A percentile compares a stretch with the other conserved stretches of the same genome.
phyloP scores from a whole-genome alignment of 768 basidiomycete species.

The Dacryopinax primogenitus region DNA sequence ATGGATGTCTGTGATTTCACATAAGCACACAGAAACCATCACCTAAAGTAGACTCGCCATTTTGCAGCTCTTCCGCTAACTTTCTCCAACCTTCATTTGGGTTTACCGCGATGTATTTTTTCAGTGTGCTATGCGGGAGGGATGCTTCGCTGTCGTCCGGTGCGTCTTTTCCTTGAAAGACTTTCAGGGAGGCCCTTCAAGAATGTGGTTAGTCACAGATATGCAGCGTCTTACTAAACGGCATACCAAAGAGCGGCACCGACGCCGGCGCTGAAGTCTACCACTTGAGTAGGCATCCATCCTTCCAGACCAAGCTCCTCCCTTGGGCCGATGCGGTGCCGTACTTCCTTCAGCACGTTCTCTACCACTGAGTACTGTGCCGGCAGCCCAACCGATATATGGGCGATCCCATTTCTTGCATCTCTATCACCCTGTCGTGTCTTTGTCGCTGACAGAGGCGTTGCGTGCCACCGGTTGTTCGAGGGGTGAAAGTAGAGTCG shows the following conservation, averaged over 20 bases:
- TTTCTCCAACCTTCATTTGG: conserved; percentile 20
- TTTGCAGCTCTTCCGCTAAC: conserved; percentile 9
- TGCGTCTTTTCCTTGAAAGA: conserved; percentile 37
- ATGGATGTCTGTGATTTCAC: background rate
- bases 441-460: conserved; percentile 29
- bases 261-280: conserved; percentile 77
- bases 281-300: conserved; percentile 37
- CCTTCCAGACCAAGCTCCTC: conserved; percentile 35
- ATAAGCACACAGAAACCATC: conserved; percentile 9
- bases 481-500: conserved; percentile 45
- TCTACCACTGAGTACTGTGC: conserved; percentile 71
- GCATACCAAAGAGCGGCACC: conserved; percentile 74
- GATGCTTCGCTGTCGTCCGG: conserved; percentile 5
- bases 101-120: conserved; percentile 58
- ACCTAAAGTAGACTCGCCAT: background rate
- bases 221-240: background rate
- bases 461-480: conserved; percentile 19
- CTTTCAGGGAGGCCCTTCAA: conserved; percentile 50
- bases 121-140: conserved; percentile 4
- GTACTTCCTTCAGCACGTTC: conserved; percentile 58
- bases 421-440: conserved; percentile 42
- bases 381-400: conserved; percentile 73
- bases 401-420: conserved; percentile 73
- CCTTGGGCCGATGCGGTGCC: conserved; percentile 41
- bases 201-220: background rate